These are phyloP conservation scores for Graphiopsis chlorocephala DNA, from an alignment of 2,329 filamentous ascomycete genomes.

Conservation along the genomic window DNA sequence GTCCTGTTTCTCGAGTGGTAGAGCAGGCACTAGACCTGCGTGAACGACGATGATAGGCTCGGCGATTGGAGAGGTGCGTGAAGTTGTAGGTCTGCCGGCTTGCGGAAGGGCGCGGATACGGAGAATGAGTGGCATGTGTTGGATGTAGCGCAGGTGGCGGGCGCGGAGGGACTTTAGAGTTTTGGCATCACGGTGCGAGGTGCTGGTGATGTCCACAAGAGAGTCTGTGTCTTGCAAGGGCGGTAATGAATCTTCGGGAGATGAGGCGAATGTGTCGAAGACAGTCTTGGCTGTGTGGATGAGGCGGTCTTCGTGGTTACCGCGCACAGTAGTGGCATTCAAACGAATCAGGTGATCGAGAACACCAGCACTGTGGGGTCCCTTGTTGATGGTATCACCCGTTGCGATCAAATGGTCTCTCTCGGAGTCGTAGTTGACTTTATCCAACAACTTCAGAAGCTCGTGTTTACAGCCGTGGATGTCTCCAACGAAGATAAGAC, in stretches of 20 bases:
- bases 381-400: conserved; percentile 82
- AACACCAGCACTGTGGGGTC: conserved; percentile 76
- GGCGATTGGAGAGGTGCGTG: conserved; percentile 58
- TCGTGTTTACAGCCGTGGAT: conserved; percentile 82
- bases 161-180: conserved; percentile 30
- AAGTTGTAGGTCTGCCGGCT: conserved; percentile 20
- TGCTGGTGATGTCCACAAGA: conserved; percentile 12
- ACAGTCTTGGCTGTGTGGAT: conserved; percentile 49
- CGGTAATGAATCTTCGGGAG: conserved; percentile 1
- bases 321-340: conserved; percentile 77
- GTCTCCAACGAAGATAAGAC: conserved; percentile 82
- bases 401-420: conserved; percentile 73
- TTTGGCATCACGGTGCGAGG: conserved; percentile 25
- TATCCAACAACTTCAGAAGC: conserved; percentile 60
- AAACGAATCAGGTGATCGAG: conserved; percentile 71
- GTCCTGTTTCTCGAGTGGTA: conserved; percentile 68
- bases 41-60: conserved; percentile 69
- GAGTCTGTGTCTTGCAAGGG: conserved; percentile 5
- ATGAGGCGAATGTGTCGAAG: not conserved
- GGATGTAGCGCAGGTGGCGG: conserved; percentile 33
- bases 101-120: conserved; percentile 33
- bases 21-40: conserved; percentile 75
- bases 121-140: conserved; percentile 37
- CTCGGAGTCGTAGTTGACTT: conserved; percentile 60
- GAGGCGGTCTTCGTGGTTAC: conserved; percentile 88